phyloP scores from a whole-genome alignment of 2,329 filamentous ascomycete genomes.

The Ophiostoma sp. region DNA sequence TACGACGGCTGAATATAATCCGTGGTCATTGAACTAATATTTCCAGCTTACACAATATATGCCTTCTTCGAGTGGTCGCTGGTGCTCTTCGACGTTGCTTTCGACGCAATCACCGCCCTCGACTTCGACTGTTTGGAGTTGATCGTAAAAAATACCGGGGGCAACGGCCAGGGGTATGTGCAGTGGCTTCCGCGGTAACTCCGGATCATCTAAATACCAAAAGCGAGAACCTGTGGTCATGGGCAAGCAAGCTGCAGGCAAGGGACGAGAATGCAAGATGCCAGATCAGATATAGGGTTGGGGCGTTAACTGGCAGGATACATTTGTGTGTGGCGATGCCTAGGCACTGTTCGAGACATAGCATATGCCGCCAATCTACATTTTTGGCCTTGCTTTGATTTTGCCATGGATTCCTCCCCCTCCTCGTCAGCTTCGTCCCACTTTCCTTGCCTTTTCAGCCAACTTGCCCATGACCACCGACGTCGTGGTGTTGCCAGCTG shows the following conservation, averaged over 20 bases:
- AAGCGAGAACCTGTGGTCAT: neutral
- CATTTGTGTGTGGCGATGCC: neutral
- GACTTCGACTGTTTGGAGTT: slow-evolving; percentile 90
- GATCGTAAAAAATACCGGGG: slow-evolving; percentile 81
- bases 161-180: slow-evolving; percentile 96
- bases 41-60: slow-evolving; percentile 89
- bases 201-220: neutral
- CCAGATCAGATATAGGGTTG: neutral
- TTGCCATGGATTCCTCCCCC: neutral
- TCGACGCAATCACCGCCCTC: slow-evolving; percentile 88
- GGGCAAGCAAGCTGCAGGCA: neutral
- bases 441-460: neutral
- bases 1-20: neutral
- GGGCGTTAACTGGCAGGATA: neutral
- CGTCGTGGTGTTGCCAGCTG: neutral
- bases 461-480: neutral
- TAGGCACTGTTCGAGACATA: neutral
- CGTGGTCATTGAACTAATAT: neutral
- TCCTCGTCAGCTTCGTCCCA: neutral
- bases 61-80: slow-evolving; percentile 97
- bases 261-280: neutral
- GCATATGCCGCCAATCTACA: neutral
- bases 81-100: slow-evolving; percentile 90
- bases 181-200: slow-evolving; percentile 82
- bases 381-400: neutral